Evolutionary conservation across 176 grass and related monocot species (phyloP), one percentile per base, ranked within the genome.

Genomic region (Neostapfia colusana): DNA sequence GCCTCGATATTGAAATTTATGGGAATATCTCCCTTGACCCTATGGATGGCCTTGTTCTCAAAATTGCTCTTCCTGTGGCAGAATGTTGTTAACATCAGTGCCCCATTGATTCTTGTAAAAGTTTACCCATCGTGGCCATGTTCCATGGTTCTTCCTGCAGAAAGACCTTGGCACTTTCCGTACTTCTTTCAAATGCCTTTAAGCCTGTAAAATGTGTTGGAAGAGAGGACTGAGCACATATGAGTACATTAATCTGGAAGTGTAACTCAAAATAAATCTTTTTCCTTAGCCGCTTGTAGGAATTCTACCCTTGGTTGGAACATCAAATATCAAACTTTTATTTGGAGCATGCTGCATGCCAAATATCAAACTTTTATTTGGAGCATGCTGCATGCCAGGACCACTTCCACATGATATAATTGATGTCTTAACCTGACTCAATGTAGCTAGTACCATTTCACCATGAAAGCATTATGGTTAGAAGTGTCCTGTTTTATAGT

Each of bases 351-450:
- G 26, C 0, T 60, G 59, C 14, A 35, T 62, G 59, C 1, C 14
- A 62, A n/a, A n/a, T n/a, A n/a, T n/a, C n/a, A 40, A 15, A 57
- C 12, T 73, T 73, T 37, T 16, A 56, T 39, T 72, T 46, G 21
- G 14, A 34, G 26, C 26, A 35, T 35, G 26, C 0, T 60, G 59
- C 14, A 35, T 62, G 59, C 1, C 14, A 62, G 14, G 14, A 62
- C 26, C 24, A 60, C 57, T 12, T 35, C 6, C 26, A 35, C 25
- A 60, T 60, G 57, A 0, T 2, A 24, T 56, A 24, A 10, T 62
- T 7, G 5, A 60, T 62, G 54, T 25, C 21, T 57, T 10, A 1
- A 11, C 2, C n/a, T 57, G n/a, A 11, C 54, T 57, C 12, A 11
- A 27, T 6, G 10, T 60, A 28, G 57, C 57, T 5, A 28, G 3